These are phyloP conservation scores for Epichloe uncinata DNA, from an alignment of 2,329 filamentous ascomycete species.

Conservation along the genomic window DNA sequence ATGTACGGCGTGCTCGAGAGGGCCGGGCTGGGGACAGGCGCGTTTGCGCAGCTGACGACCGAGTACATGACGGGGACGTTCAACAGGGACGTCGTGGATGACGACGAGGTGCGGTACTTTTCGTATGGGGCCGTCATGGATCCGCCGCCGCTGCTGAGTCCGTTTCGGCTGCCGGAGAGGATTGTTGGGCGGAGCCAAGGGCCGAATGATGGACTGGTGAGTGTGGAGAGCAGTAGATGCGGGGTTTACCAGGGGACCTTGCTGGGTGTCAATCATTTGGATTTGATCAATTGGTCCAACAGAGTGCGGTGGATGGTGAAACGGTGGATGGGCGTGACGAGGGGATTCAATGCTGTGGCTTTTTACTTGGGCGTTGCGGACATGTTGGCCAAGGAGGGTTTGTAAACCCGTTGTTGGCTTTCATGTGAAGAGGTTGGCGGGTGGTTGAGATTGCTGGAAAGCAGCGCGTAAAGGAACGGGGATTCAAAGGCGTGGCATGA, in stretches of 20 bases:
- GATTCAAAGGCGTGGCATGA: not conserved
- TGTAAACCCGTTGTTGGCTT: slow-evolving; percentile 10
- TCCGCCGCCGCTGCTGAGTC: slow-evolving; percentile 46
- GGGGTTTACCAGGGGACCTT: slow-evolving; percentile 49
- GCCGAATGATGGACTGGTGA: slow-evolving; percentile 55
- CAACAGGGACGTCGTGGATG: slow-evolving; percentile 43
- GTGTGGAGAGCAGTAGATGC: slow-evolving; percentile 48
- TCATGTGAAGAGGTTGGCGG: too few species aligned
- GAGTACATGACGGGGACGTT: slow-evolving; percentile 45
- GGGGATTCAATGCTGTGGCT: slow-evolving; percentile 52
- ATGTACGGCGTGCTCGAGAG: slow-evolving; percentile 37
- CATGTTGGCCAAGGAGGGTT: slow-evolving; percentile 57
- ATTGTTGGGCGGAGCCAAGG: slow-evolving; percentile 41
- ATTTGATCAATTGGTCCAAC: slow-evolving; percentile 57
- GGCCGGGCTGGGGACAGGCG: slow-evolving; percentile 42
- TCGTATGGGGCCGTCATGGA: slow-evolving; percentile 44
- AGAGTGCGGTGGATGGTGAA: slow-evolving; percentile 41
- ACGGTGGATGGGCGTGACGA: slow-evolving; percentile 36
- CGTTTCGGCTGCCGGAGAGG: slow-evolving; percentile 39
- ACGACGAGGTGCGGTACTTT: slow-evolving; percentile 41
- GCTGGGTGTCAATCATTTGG: slow-evolving; percentile 47
- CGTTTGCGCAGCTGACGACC: slow-evolving; percentile 47
- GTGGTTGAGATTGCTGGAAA: too few species aligned
- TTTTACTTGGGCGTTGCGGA: slow-evolving; percentile 54
- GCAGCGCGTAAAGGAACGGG: too few species aligned